phyloP scores from a whole-genome alignment of 164 flowering plant species.

The Paratinospora sagittata region DNA sequence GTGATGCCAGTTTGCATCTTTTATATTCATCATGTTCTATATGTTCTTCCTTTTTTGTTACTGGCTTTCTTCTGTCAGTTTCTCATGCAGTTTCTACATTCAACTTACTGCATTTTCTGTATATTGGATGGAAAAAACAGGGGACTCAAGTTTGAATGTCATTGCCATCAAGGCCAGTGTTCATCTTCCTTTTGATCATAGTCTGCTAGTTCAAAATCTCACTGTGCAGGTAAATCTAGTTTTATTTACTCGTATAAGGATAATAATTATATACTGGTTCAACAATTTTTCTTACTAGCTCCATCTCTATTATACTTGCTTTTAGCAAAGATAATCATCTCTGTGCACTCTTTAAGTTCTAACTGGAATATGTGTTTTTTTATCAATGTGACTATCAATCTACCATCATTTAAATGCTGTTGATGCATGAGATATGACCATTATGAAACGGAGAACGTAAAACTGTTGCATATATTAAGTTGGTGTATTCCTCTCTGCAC shows the following conservation, averaged over 20 bases:
- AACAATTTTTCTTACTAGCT: not conserved
- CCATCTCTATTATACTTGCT: not conserved
- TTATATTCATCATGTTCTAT: too few relatives aligned
- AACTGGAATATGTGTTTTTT: too few relatives aligned
- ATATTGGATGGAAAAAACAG: slow-evolving; percentile 33
- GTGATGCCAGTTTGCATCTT: not conserved
- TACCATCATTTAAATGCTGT: too few relatives aligned
- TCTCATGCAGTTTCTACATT: not conserved
- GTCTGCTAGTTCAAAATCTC: slow-evolving; percentile 69
- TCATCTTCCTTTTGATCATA: slow-evolving; percentile 83
- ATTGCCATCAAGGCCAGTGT: slow-evolving; percentile 72
- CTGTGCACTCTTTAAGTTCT: too few relatives aligned
- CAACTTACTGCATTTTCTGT: not conserved
- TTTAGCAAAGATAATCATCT: not conserved
- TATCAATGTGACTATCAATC: too few relatives aligned
- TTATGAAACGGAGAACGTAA: too few relatives aligned
- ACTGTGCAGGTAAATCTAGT: slow-evolving; percentile 55
- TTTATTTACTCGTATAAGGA: not conserved
- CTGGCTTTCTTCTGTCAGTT: not conserved
- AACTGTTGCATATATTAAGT: too few relatives aligned
- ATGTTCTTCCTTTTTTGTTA: not conserved
- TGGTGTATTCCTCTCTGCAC: too few relatives aligned
- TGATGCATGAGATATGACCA: too few relatives aligned
- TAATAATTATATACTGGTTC: not conserved
- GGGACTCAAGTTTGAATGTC: slow-evolving; percentile 58